Evolutionary conservation across 176 grass and related monocot genomes (phyloP).

Genomic region (Luzula sylvatica): DNA sequence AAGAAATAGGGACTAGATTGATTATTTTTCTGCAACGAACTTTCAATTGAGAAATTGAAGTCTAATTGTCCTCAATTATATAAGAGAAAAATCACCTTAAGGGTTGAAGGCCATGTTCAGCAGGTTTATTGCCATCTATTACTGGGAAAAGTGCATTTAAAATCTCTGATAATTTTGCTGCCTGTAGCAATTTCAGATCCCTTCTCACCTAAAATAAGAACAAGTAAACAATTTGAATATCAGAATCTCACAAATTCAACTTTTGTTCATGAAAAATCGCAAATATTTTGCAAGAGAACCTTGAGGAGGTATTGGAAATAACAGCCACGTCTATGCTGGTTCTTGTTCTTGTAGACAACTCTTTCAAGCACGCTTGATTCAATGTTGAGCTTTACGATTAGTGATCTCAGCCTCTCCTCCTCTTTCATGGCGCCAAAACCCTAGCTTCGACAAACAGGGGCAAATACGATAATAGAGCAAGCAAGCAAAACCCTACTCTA

Average conservation of each 20-base stretch:
- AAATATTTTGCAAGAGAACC: no score
- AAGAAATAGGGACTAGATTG: not conserved
- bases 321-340: slow-evolving; percentile 20
- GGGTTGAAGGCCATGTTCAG: slow-evolving; percentile 1
- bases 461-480: no score
- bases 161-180: slow-evolving; percentile 8
- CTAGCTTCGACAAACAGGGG: no score
- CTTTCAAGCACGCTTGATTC: slow-evolving; percentile 17
- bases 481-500: no score
- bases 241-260: no score
- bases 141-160: slow-evolving; percentile 20
- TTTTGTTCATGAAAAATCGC: no score
- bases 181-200: slow-evolving; percentile 12
- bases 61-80: not conserved
- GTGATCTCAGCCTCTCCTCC: slow-evolving; percentile 18
- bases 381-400: slow-evolving; percentile 9
- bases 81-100: not conserved
- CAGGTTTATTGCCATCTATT: slow-evolving; percentile 9
- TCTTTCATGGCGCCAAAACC: slow-evolving; percentile 16
- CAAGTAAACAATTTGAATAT: not conserved
- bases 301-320: slow-evolving; percentile 29
- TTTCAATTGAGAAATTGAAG: not conserved
- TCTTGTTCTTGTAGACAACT: slow-evolving; percentile 27
- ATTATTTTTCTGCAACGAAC: no score
- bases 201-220: slow-evolving; percentile 7